Base-by-base conservation (phyloP, 805 yeast genomes). In the Ogataea zsoltii region DNA sequence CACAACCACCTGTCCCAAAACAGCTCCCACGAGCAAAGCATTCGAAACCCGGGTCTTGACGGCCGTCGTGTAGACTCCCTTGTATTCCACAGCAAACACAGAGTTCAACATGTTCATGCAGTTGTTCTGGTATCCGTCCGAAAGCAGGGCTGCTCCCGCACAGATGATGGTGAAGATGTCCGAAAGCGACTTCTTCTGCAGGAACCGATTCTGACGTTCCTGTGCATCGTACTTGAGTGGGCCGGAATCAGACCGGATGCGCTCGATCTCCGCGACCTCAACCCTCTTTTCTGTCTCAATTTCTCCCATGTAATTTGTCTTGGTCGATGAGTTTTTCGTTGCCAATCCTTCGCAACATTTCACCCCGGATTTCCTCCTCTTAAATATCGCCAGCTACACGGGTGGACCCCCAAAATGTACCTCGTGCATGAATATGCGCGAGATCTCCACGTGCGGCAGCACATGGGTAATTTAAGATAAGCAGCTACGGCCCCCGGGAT, bases 111-210 rank as follows among this genome's bases (percentile, higher is more conserved):
- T 58, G 23, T 57, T 57, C 57, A 59, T 58, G 23, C 56, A 53
- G 44, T 56, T 57, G 46, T 61, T 57, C 38, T 59, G 63, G 45
- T 59, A 61, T 15, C 66, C 66, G 65, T 86, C 94, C 17, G 86
- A 79, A 56, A 84, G 78, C 58, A 86, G 72, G 0, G 91, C 94
- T 51, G 79, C 82, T 12, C 94, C 92, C 18, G 90, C 72, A 65
- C 87, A 79, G 36, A 81, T 57, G 49, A 85, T 79, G 44, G 82
- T 66, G 51, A 72, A 54, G 39, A 69, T 62, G 50, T 69, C 73
- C 4, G 69, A 60, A 35, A 54, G 34, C 1, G 69, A 56, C 46
- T 61, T 65, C 50, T 59, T 61, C 44, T 54, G 51, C 6, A n/a
- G 7, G 43, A 48, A 57, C 16, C 63, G 46, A 17, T 41, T 34